Conservation (phyloP, 2,329 filamentous ascomycete genomes). For the Ophiobolus disseminans region DNA sequence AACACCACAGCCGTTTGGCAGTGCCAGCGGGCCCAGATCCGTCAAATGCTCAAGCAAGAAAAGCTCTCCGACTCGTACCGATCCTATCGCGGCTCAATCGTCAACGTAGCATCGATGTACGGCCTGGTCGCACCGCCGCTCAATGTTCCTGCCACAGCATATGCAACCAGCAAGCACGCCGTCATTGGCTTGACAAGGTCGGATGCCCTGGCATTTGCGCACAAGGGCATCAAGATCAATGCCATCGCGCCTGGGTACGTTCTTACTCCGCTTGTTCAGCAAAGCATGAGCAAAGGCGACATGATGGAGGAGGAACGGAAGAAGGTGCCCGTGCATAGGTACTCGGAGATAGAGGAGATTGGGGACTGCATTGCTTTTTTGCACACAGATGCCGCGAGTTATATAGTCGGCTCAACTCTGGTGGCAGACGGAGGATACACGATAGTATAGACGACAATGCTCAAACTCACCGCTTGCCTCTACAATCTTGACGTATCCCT, state of each 20-base stretch:
- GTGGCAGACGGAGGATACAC: constrained; percentile 64
- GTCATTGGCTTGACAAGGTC: constrained; percentile 62
- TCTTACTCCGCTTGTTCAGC: constrained; percentile 50
- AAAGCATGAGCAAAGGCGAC: constrained; percentile 29
- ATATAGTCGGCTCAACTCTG: constrained; percentile 75
- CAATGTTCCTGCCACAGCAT: constrained; percentile 54
- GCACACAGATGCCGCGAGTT: constrained; percentile 73
- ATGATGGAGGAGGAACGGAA: constrained; percentile 46
- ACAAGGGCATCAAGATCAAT: constrained; percentile 64
- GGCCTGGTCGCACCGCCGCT: constrained; percentile 53
- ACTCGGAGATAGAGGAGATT: constrained; percentile 68
- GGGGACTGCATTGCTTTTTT: constrained; percentile 75
- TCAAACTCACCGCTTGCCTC: not conserved
- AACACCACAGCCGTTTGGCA: constrained; percentile 66
- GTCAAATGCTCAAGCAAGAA: constrained; percentile 61
- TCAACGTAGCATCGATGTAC: constrained; percentile 63
- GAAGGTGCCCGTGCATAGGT: constrained; percentile 56
- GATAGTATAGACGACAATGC: constrained; percentile 14
- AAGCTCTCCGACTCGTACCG: constrained; percentile 32
- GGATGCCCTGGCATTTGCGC: constrained; percentile 62
- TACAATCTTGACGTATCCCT: not conserved
- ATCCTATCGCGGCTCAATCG: constrained; percentile 58
- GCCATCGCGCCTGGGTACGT: constrained; percentile 65
- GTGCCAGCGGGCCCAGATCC: constrained; percentile 62
- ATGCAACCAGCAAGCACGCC: constrained; percentile 62